These are phyloP conservation scores for Terfezia boudieri DNA, from an alignment of 495 filamentous ascomycete genomes.

Conservation along the genomic window DNA sequence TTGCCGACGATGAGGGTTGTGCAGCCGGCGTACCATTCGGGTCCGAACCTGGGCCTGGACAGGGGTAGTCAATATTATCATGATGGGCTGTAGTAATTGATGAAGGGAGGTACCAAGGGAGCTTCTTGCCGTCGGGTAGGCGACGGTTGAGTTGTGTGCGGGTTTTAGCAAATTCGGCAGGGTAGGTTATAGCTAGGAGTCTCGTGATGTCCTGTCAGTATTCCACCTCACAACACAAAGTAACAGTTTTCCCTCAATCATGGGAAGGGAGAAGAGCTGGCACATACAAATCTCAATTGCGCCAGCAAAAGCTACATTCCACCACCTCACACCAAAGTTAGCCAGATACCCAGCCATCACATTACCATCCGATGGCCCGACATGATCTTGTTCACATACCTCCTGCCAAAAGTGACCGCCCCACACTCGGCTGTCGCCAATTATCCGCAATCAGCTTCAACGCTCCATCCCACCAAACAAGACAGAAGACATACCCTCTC, in stretches of 20 bases:
- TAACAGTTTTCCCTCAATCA: neutral
- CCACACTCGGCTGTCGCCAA: slow-evolving; percentile 43
- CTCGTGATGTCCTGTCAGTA: neutral
- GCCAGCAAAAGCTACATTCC: slow-evolving; percentile 41
- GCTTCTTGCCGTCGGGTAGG: slow-evolving; percentile 55
- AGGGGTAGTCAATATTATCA: neutral
- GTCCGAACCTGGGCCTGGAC: slow-evolving; percentile 53
- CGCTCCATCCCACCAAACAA: neutral
- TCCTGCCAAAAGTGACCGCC: slow-evolving; percentile 74
- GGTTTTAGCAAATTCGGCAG: slow-evolving; percentile 95
- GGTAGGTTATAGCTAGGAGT: slow-evolving; percentile 74
- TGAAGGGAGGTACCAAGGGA: slow-evolving; percentile 41
- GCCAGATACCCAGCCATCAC: neutral
- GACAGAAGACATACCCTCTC: neutral
- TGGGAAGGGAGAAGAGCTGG: slow-evolving; percentile 1
- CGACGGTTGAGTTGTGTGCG: slow-evolving; percentile 78
- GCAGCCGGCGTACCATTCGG: slow-evolving; percentile 93
- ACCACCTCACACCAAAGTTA: neutral
- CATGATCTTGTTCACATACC: slow-evolving; percentile 11
- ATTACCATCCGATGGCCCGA: neutral
- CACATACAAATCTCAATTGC: slow-evolving; percentile 72
- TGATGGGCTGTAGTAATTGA: neutral
- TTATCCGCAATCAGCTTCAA: neutral
- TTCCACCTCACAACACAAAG: neutral
- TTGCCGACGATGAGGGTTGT: slow-evolving; percentile 95